Conservation (phyloP, 352 stramenopile genomes). For the Phytophthora kernoviae region DNA sequence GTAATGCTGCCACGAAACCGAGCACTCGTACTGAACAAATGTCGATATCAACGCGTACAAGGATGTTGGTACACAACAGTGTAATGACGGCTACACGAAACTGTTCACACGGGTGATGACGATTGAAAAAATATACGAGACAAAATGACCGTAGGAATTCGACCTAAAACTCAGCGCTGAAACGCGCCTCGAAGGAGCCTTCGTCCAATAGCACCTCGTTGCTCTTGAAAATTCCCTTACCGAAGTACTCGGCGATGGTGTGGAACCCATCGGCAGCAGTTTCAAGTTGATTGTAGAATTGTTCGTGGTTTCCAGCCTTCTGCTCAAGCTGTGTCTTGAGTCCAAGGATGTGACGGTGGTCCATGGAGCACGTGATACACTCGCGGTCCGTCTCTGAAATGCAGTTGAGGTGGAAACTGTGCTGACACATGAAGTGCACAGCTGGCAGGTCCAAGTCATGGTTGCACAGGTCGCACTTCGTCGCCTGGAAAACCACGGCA, state of each 20-base stretch:
- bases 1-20: too few relatives aligned
- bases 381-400: constrained; percentile 90
- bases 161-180: constrained; percentile 85
- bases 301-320: constrained; percentile 90
- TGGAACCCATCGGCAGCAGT: constrained; percentile 88
- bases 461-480: constrained; percentile 90
- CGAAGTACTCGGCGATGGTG: constrained; percentile 92
- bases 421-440: constrained; percentile 92
- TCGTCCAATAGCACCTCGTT: constrained; percentile 70
- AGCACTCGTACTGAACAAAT: too few relatives aligned
- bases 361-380: constrained; percentile 88
- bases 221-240: constrained; percentile 92
- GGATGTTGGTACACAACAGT: too few relatives aligned
- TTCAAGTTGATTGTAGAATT: constrained; percentile 94
- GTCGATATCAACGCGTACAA: too few relatives aligned
- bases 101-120: constrained; percentile 13
- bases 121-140: constrained; percentile 15
- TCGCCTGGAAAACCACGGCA: constrained; percentile 90
- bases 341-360: constrained; percentile 84
- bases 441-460: constrained; percentile 90
- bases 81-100: constrained; percentile 25
- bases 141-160: constrained; percentile 4
- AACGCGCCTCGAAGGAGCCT: constrained; percentile 71
- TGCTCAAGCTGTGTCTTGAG: constrained; percentile 89
- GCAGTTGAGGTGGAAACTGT: constrained; percentile 91